These are phyloP conservation scores for Huiozyma naganishii DNA, from an alignment of 805 yeast species.

Conservation along the genomic window DNA sequence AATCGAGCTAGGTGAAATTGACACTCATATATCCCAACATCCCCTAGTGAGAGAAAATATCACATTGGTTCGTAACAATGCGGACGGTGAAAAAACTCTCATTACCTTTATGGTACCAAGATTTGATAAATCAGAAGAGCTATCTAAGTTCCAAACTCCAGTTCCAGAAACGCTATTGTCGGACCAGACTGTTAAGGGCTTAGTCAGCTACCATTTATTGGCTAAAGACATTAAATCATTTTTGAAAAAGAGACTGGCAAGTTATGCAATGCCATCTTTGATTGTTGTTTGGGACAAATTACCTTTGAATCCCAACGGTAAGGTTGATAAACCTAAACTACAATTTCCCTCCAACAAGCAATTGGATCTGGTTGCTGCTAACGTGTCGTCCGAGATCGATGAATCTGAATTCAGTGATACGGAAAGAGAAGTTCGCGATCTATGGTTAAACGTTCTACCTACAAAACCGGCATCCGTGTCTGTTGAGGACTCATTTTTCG, in stretches of 20 bases:
- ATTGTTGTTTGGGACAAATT: slow-evolving; percentile 77
- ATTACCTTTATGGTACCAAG: slow-evolving; percentile 88
- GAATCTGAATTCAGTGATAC: slow-evolving; percentile 48
- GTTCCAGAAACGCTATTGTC: slow-evolving; percentile 31
- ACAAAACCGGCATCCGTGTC: slow-evolving; percentile 68
- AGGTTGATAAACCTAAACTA: slow-evolving; percentile 91
- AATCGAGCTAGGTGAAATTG: slow-evolving; percentile 96
- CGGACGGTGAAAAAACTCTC: slow-evolving; percentile 83
- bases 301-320: slow-evolving; percentile 96
- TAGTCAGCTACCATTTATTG: slow-evolving; percentile 63
- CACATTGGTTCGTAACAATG: slow-evolving; percentile 84
- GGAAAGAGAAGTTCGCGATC: slow-evolving; percentile 60
- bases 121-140: slow-evolving; percentile 39
- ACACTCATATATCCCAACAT: slow-evolving; percentile 92
- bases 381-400: slow-evolving; percentile 31
- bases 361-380: slow-evolving; percentile 59
- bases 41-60: slow-evolving; percentile 85
- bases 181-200: slow-evolving; percentile 67
- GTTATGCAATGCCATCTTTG: slow-evolving; percentile 86
- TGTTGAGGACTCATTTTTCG: slow-evolving; percentile 85
- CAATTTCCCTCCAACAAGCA: slow-evolving; percentile 92
- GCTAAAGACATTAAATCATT: slow-evolving; percentile 73
- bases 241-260: slow-evolving; percentile 79
- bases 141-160: slow-evolving; percentile 33
- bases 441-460: slow-evolving; percentile 83